Evolutionary conservation across 352 stramenopile genomes (phyloP), one percentile per base, ranked within the genome.

Genomic region (Phytophthora aleatoria): DNA sequence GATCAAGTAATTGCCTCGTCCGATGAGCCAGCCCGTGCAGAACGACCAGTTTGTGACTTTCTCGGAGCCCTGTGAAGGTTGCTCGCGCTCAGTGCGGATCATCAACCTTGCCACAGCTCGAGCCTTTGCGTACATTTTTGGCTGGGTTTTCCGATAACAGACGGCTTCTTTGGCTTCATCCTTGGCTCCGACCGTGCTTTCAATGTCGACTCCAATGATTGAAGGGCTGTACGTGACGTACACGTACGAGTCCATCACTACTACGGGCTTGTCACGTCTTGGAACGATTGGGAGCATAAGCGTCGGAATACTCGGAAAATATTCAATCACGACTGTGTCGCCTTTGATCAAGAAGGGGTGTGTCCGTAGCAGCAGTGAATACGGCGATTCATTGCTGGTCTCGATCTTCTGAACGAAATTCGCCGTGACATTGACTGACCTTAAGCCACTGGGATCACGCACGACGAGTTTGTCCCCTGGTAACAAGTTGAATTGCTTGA

Each of bases 21-120:
- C 84, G 2, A 92, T 54, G 1, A 92, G 69, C 79, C 78, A 91
- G 10, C 81, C 81, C 2, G 81, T 89, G 69, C 81, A 90, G 50
- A 81, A 87, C 10, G 57, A 58, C 53, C 61, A 80, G 1, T 42
- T 61, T 5, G 55, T 74, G 28, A 53, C 11, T 47, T 71, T 45
- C 3, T 60, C 56, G 5, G 44, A 62, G n/a, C 10, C 39, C 13
- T 33, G 9, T 4, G 33, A 47, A 42, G 12, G n/a, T 57, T 62
- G 26, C 13, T 67, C 55, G 24, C 61, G 13, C 10, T 67, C 31
- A n/a, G 30, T 72, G 8, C 57, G 62, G 39, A 91, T 90, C 58
- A 87, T 75, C 60, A 92, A 33, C 1, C 84, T 70, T 6, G 76
- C 79, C 11, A 90, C 79, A 3, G 76, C 62, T 39, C 75, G 69